Base-by-base conservation (phyloP, 192 early-diverging fungal genomes). In the Entomortierella chlamydospora region DNA sequence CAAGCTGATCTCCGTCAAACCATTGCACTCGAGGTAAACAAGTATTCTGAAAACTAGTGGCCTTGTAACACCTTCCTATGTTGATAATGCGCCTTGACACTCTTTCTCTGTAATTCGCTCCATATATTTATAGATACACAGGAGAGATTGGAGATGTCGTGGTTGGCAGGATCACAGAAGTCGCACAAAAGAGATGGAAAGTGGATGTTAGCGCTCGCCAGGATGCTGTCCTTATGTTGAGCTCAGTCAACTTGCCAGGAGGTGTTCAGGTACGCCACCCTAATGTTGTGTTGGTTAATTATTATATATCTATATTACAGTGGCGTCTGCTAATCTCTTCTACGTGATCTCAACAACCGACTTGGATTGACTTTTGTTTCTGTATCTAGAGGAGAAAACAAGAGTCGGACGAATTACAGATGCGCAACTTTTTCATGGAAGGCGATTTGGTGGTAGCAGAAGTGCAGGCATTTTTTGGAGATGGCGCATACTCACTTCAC, bases 111-210 rank as follows among this genome's bases (percentile, higher is more conserved):
- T n/a, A n/a, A n/a, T n/a, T n/a, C n/a, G n/a, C n/a, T n/a, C n/a
- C n/a, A n/a, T n/a, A n/a, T n/a, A n/a, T n/a, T n/a, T n/a, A 45
- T 70, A 84, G 83, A 64, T 98, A 95, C 70, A 87, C 87, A 25
- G 96, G 95, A 49, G 95, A 98, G 73, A 95, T 98, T 70, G 98
- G 98, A 49, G 97, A 99, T 82, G 94, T 99, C 43, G 92, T 99
- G 0, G 94, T 99, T 12, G 98, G 97, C 1, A 85, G 98, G 31
- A 95, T 99, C 41, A 95, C 93, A 28, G 97, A 98, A 76, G 92
- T 97, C 2, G 90, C 89, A 3, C 91, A 90, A 45, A 98, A 93
- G 85, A 89, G 96, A 70, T 99, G 98, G 98, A 94, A 93, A 61
- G 95, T 98, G 2, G 96, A 98, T 82, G 91, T 98, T 30, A 92